Percentiles rank a stretch among this genome's conserved stretches.
Evolutionary conservation across 176 grass and related monocot species (phyloP).

Genomic region (Oryza nivara): DNA sequence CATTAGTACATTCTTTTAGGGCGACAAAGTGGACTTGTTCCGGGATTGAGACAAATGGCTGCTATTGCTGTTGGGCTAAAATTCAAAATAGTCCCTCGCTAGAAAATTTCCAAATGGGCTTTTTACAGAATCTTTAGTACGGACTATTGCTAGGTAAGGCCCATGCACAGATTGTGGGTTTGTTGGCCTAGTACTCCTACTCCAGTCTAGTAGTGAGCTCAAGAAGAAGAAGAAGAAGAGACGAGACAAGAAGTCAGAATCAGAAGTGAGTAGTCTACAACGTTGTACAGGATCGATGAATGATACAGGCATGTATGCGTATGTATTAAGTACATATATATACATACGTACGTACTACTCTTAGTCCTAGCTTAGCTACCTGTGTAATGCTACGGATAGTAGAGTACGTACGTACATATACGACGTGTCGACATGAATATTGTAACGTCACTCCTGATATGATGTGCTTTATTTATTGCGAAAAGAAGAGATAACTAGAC

Average conservation of each 20-base stretch:
- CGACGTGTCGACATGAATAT: neutral
- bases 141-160: too few relatives aligned
- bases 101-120: neutral
- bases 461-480: neutral
- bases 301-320: neutral
- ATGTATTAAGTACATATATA: neutral
- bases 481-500: neutral
- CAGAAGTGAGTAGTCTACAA: constrained; percentile 20
- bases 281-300: constrained; percentile 20
- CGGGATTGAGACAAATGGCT: too few relatives aligned
- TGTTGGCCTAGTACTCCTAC: too few relatives aligned
- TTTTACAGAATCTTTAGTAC: neutral
- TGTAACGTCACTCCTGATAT: neutral
- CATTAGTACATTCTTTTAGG: too few relatives aligned
- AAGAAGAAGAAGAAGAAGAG: too few relatives aligned
- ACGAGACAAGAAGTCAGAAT: neutral
- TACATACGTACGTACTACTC: neutral
- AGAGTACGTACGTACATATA: neutral
- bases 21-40: too few relatives aligned
- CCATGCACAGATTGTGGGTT: too few relatives aligned
- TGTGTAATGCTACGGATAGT: too few relatives aligned
- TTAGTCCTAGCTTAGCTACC: neutral
- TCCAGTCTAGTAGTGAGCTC: too few relatives aligned
- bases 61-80: neutral
- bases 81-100: neutral